These are phyloP conservation scores for Exobasidium cylindrosporum DNA, from an alignment of 1,284 basidiomycete genomes.

Conservation along the genomic window DNA sequence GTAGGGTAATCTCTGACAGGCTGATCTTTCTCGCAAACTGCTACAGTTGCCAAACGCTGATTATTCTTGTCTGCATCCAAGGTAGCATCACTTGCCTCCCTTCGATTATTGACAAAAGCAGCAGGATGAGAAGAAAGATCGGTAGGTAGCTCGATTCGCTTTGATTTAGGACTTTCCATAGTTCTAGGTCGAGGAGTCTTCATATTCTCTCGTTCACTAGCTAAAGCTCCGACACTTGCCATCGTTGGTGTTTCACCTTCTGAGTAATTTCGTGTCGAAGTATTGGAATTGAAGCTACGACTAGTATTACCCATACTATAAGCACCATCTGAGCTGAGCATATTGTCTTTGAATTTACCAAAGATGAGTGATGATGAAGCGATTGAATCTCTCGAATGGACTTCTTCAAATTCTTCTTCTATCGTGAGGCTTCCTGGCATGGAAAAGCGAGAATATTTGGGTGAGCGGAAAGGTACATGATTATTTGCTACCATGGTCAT, in stretches of 20 bases:
- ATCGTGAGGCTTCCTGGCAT: slow-evolving; percentile 1
- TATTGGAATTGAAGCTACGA: neutral
- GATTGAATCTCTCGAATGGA: neutral
- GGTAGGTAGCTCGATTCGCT: neutral
- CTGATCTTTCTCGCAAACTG: too few species aligned
- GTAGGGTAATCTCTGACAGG: too few species aligned
- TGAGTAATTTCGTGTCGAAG: neutral
- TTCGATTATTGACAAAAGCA: too few species aligned
- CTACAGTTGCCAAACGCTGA: too few species aligned
- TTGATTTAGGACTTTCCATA: neutral
- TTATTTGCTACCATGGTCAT: neutral
- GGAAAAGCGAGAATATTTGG: neutral
- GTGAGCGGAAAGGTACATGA: neutral
- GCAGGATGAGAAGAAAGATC: neutral
- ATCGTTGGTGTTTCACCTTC: neutral
- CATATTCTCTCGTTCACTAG: neutral
- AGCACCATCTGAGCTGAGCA: neutral
- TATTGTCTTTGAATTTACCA: neutral
- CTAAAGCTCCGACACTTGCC: neutral
- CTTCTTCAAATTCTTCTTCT: neutral
- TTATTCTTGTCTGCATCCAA: neutral
- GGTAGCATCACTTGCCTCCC: slow-evolving; percentile 14
- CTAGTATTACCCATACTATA: neutral
- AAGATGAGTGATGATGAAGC: too few species aligned
- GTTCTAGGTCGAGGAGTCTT: neutral